Base-by-base conservation (phyloP, 2,329 filamentous ascomycete genomes). In the Trichoderma atroviride region DNA sequence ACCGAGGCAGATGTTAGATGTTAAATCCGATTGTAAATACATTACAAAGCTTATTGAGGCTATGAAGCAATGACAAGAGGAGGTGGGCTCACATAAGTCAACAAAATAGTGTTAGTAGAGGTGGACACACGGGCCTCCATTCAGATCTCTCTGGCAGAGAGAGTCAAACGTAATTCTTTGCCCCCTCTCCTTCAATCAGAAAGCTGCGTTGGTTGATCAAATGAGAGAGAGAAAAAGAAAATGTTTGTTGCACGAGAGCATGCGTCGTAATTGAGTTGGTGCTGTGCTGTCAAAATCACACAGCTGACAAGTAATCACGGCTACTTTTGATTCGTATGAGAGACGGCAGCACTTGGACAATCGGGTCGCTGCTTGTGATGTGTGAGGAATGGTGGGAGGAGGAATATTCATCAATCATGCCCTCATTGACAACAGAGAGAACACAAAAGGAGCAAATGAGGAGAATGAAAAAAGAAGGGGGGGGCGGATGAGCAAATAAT, bases 111-210 rank as follows among this genome's bases (percentile, higher is more conserved):
- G 62, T 65, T 57, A 57, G 53, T 57, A 57, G 62, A 57, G 37
- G 52, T n/a, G 56, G 50, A 37, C 31, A 67, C 55, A 58, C 63
- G 63, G 63, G 53, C 55, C 63, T 59, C 63, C 55, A 47, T 67
- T 50, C 55, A 64, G 40, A n/a, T 43, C 43, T 37, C 62, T 43
- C 16, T 47, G 53, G 10, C 29, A 16, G 31, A 52, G 40, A 37
- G 55, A 22, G 37, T 37, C 47, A 35, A 35, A 50, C 29, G 63
- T 29, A 35, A 43, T 65, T 57, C 57, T 47, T 40, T 56, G 33
- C 56, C 4, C 4, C n/a, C 33, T 29, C 29, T n/a, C 43, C 62
- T 43, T 67, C 43, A 52, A 16, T 31, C 27, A 33, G 63, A 13
- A 14, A 31, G 35, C 22, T 16, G 55, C 27, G 63, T 67, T 67